These are phyloP conservation scores for Basipetospora chlamydospora DNA, from an alignment of 2,329 filamentous ascomycete species.

Conservation along the genomic window DNA sequence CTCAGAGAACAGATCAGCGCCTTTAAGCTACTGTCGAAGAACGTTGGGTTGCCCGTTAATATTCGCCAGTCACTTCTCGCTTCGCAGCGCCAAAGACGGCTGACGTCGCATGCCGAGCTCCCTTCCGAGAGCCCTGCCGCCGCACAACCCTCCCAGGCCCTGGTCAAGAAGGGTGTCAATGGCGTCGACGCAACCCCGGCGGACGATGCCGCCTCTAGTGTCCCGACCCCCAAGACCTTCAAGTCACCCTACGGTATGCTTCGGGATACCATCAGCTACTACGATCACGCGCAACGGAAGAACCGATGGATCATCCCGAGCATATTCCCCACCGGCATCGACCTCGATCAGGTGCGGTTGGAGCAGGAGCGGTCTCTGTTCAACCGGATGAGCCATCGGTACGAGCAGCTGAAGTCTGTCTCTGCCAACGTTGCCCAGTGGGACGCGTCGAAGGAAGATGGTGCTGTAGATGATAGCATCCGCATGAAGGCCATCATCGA, in stretches of 20 bases:
- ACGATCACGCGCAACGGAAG: slow-evolving; percentile 60
- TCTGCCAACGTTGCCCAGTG: slow-evolving; percentile 78
- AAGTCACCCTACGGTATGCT: slow-evolving; percentile 54
- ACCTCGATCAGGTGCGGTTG: slow-evolving; percentile 71
- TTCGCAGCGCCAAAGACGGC: slow-evolving; percentile 54
- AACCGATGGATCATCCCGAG: slow-evolving; percentile 72
- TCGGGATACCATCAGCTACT: slow-evolving; percentile 54
- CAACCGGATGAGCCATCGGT: slow-evolving; percentile 76
- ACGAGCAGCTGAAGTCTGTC: slow-evolving; percentile 67
- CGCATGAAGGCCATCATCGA: slow-evolving; percentile 89
- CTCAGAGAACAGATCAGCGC: slow-evolving; percentile 79
- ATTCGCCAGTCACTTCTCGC: slow-evolving; percentile 77
- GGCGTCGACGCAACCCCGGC: slow-evolving; percentile 13
- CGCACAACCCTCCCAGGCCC: slow-evolving; percentile 14
- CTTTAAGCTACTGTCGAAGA: slow-evolving; percentile 82
- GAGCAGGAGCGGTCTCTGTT: slow-evolving; percentile 81
- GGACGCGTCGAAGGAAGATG: slow-evolving; percentile 58
- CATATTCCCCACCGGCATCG: slow-evolving; percentile 76
- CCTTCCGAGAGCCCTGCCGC: slow-evolving; percentile 11
- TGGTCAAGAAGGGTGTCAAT: slow-evolving; percentile 5
- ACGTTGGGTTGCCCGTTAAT: slow-evolving; percentile 61
- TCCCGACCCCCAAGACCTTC: slow-evolving; percentile 54
- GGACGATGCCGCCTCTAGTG: slow-evolving; percentile 24
- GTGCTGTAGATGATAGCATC: slow-evolving; percentile 61
- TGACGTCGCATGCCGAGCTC: slow-evolving; percentile 10